A percentile compares a stretch with the other conserved stretches of the same genome.
Conservation (phyloP, 108 stramenopile species). For the Chaetoceros muelleri region DNA sequence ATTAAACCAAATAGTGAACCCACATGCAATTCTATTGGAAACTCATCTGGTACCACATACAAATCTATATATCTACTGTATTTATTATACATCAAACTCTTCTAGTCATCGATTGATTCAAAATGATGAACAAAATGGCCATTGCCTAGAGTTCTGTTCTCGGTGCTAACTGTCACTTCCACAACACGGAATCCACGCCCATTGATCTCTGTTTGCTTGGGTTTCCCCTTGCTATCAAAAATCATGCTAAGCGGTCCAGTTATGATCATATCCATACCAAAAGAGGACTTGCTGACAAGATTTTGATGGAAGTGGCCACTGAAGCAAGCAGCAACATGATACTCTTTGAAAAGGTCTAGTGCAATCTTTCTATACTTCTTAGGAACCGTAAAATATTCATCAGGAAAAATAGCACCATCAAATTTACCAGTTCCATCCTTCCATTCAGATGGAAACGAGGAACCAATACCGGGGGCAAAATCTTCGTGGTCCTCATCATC, state of each 20-base stretch:
- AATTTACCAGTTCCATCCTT: background rate
- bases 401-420: conserved; percentile 14
- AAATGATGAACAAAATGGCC: background rate
- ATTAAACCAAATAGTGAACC: no score
- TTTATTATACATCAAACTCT: no score
- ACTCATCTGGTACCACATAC: no score
- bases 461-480: conserved; percentile 9
- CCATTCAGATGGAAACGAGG: conserved; percentile 29
- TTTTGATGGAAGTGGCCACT: conserved; percentile 73
- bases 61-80: no score
- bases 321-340: conserved; percentile 44
- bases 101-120: background rate
- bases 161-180: conserved; percentile 4
- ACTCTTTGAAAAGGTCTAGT: conserved; percentile 37
- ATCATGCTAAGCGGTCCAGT: conserved; percentile 41
- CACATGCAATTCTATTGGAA: no score
- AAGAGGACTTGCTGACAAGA: conserved; percentile 37
- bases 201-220: conserved; percentile 16
- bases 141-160: background rate
- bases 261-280: conserved; percentile 66
- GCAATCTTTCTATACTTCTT: conserved; percentile 25
- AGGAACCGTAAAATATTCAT: conserved; percentile 52
- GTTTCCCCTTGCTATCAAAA: conserved; percentile 19
- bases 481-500: conserved; percentile 43
- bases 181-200: conserved; percentile 24